phyloP scores from a whole-genome alignment of 2,329 filamentous ascomycete genomes.

The Paecilomyces niveus region DNA sequence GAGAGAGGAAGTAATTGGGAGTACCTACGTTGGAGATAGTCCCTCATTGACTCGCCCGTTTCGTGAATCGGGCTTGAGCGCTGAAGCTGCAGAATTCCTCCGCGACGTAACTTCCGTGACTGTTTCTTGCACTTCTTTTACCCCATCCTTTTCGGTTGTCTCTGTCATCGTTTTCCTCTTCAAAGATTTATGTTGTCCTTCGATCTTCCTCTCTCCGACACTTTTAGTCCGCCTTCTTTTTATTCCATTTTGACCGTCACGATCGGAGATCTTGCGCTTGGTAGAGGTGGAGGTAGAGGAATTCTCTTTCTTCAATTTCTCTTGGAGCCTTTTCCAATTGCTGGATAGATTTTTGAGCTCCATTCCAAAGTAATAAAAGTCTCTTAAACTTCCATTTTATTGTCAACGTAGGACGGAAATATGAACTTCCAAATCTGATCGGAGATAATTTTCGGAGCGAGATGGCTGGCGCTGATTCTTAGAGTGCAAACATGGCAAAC shows the following conservation, averaged over 20 bases:
- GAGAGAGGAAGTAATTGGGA: constrained; percentile 8
- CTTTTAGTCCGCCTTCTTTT: constrained; percentile 25
- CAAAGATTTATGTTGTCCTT: constrained; percentile 11
- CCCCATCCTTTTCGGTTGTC: constrained; percentile 5
- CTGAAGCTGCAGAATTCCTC: constrained; percentile 55
- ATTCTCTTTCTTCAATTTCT: constrained; percentile 31
- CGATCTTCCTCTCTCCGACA: constrained; percentile 14
- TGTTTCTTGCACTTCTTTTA: constrained; percentile 55
- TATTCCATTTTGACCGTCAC: constrained; percentile 21
- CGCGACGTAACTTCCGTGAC: constrained; percentile 53
- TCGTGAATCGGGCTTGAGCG: constrained; percentile 37
- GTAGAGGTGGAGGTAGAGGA: constrained; percentile 11
- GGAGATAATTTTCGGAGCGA: constrained; percentile 1
- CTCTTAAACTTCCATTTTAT: constrained; percentile 7
- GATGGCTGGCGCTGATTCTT: neutral
- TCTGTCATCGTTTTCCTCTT: constrained; percentile 29
- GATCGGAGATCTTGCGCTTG: constrained; percentile 29
- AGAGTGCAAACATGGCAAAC: constrained; percentile 8
- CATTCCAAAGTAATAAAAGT: constrained; percentile 22
- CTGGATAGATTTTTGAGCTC: constrained; percentile 39
- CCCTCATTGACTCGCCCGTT: constrained; percentile 58
- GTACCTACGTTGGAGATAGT: constrained; percentile 39
- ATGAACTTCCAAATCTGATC: constrained; percentile 5
- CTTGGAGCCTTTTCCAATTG: constrained; percentile 46
- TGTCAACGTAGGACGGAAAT: constrained; percentile 12